Conservation (phyloP, 148 eudicot species). For the Diospyros kaki region DNA sequence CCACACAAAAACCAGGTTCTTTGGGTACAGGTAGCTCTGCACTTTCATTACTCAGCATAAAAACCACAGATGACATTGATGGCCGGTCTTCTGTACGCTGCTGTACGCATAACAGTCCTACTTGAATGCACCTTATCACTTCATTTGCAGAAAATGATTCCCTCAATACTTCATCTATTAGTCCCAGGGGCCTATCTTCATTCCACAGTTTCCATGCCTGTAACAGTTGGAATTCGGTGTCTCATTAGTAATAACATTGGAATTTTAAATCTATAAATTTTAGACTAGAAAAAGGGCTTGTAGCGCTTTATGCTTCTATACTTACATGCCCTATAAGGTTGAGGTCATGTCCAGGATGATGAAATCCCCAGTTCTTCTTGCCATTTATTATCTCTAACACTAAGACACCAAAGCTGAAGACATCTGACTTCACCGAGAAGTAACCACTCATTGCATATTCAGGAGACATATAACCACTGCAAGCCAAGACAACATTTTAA, state of each 20-base stretch:
- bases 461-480: constrained; percentile 40
- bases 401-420: constrained; percentile 35
- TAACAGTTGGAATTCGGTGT: not conserved
- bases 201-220: constrained; percentile 25
- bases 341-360: constrained; percentile 21
- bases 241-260: not conserved
- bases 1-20: not conserved
- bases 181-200: constrained; percentile 8
- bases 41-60: not conserved
- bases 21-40: not conserved
- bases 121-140: constrained; percentile 9
- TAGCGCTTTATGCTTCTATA: not conserved
- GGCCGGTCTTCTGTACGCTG: not conserved
- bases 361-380: constrained; percentile 27
- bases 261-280: not conserved
- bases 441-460: constrained; percentile 35
- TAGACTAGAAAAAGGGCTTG: not conserved
- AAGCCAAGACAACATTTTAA: not conserved
- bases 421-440: constrained; percentile 34
- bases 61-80: not conserved
- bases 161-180: not conserved
- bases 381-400: constrained; percentile 33
- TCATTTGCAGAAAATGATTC: not conserved
- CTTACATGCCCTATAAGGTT: constrained; percentile 37
- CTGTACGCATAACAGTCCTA: constrained; percentile 15